Evolutionary conservation across 345 rosid species (phyloP).

Genomic region (Schrenkiella parvula): DNA sequence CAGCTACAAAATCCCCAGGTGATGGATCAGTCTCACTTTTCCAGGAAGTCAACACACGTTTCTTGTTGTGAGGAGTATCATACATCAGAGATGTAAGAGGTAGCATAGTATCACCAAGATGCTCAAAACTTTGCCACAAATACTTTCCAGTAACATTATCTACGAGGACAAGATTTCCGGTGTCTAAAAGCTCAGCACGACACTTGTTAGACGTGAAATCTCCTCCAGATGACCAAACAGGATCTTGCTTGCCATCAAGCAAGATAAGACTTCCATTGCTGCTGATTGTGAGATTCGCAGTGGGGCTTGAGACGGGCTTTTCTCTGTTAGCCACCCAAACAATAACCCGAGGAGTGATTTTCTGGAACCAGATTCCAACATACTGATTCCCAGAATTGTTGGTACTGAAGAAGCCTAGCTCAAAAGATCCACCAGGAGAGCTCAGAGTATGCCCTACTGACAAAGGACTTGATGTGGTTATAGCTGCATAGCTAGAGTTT

Average conservation of each 20-base stretch:
- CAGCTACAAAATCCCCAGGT: constrained; percentile 32
- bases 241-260: constrained; percentile 22
- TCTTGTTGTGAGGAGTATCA: constrained; percentile 23
- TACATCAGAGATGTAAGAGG: constrained; percentile 27
- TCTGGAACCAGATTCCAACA: constrained; percentile 48
- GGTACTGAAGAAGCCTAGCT: constrained; percentile 38
- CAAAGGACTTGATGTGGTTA: constrained; percentile 28
- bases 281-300: constrained; percentile 25
- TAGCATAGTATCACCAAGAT: constrained; percentile 34
- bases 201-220: constrained; percentile 6
- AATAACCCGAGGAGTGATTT: constrained; percentile 23
- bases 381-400: constrained; percentile 27
- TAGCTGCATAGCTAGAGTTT: constrained; percentile 21
- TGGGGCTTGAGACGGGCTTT: constrained; percentile 1
- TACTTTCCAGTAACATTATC: constrained; percentile 25
- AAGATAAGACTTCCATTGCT: constrained; percentile 29
- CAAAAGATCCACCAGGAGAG: constrained; percentile 33
- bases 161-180: constrained; percentile 28
- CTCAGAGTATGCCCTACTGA: constrained; percentile 15
- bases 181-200: constrained; percentile 30
- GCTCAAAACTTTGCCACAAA: constrained; percentile 33
- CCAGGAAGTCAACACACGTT: constrained; percentile 31
- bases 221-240: constrained; percentile 27
- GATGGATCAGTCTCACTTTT: constrained; percentile 32
- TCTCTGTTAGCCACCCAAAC: constrained; percentile 44